Base-by-base conservation (phyloP, 441 rosid species). In the Manihot esculenta region DNA sequence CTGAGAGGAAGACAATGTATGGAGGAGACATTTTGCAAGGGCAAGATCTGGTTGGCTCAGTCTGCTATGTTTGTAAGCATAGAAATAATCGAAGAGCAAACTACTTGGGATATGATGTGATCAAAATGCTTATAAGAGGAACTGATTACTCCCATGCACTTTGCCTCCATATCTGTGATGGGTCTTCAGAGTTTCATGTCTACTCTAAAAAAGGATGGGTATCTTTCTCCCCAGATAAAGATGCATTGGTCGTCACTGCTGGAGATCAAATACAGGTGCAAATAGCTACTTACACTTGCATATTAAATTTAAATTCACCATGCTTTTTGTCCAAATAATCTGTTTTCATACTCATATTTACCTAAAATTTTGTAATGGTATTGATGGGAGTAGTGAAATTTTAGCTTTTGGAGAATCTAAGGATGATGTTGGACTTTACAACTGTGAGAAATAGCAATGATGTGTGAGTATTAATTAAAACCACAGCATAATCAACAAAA, bases 131-230 rank as follows among this genome's bases (percentile, higher is more conserved):
- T 80, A 85, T 91, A 56, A 84, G 86, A 63, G 96, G 94, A 63
- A 83, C 72, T 12, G 96, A 89, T 58, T 78, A 86, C 68, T 84
- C 90, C 30, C 97, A 93, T 77, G 88, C 91, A 59, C 72, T 93
- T 65, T 70, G 89, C 66, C 76, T 93, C 51, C 89, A 84, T 68
- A 50, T 85, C 8, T 89, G 85, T 72, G 78, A 86, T 72, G 87
- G 78, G 0, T 81, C 80, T 26, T 80, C 92, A 11, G 88, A 88
- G 72, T 91, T 91, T 51, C 96, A 88, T 77, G 88, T 89, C 59
- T 93, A 93, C 79, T 89, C 97, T 66, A 93, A 86, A 83, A 93
- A 88, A 81, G 93, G 91, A 26, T 91, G 96, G 96, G 70, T 86
- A 3, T 84, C 96, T 11, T 93, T 93, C 72, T 72, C 76, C 77